Evolutionary conservation across 208 protist species (phyloP).

Genomic region (Acanthamoeba royreba): DNA sequence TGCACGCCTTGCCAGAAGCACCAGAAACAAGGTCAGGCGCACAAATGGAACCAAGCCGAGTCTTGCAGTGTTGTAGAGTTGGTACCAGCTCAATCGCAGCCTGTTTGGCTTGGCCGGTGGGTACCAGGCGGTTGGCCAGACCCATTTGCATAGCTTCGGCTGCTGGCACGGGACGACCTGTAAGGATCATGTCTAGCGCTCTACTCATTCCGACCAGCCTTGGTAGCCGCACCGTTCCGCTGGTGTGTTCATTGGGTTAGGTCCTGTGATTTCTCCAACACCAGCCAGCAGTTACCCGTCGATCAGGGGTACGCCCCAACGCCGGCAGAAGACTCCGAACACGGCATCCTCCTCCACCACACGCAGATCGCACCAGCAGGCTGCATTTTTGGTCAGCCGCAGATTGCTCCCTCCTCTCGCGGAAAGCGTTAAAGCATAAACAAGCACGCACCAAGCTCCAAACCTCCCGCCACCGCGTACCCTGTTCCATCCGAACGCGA

Average conservation of each 20-base stretch:
- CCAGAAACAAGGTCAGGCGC: not conserved
- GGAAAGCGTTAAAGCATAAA: not conserved
- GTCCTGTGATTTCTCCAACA: not conserved
- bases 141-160: not conserved
- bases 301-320: constrained; percentile 62
- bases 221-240: constrained; percentile 47
- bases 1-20: not conserved
- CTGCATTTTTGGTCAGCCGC: not conserved
- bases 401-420: not conserved
- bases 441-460: constrained; percentile 46
- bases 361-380: constrained; percentile 51
- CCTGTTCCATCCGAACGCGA: not conserved
- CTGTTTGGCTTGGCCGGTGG: not conserved
- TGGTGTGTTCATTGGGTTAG: not conserved
- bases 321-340: constrained; percentile 56
- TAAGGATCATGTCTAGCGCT: not conserved
- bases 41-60: not conserved
- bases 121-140: not conserved
- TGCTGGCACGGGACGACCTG: not conserved
- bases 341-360: not conserved
- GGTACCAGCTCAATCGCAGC: not conserved
- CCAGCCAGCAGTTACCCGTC: constrained; percentile 18
- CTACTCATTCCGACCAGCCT: not conserved
- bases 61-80: not conserved
- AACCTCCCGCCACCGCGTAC: constrained; percentile 49